Conservation (phyloP, 140 eudicot species). For the Bidens hawaiensis region DNA sequence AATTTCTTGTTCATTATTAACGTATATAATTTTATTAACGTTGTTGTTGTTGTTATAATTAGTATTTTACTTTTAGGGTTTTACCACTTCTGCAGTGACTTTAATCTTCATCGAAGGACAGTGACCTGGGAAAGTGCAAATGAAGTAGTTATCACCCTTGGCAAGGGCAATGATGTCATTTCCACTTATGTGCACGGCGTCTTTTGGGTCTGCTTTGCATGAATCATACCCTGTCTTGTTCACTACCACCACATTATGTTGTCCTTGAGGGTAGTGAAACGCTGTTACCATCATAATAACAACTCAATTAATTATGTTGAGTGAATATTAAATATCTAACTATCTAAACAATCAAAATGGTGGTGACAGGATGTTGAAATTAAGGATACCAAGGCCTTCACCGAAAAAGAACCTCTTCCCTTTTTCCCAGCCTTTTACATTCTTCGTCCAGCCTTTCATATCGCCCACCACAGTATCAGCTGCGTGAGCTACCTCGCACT, state of each 20-base stretch:
- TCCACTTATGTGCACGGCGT: conserved; percentile 41
- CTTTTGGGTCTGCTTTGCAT: conserved; percentile 33
- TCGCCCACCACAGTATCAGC: conserved; percentile 63
- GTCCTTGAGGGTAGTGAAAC: conserved; percentile 44
- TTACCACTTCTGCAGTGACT: background rate
- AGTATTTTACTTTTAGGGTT: too few species aligned
- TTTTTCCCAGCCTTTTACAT: conserved; percentile 45
- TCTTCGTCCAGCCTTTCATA: conserved; percentile 54
- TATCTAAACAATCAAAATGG: background rate
- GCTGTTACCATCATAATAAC: background rate
- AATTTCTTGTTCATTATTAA: background rate
- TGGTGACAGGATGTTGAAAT: background rate
- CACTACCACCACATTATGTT: conserved; percentile 62
- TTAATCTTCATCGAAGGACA: conserved; percentile 76
- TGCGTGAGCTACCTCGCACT: conserved; percentile 39
- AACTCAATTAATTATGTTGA: background rate
- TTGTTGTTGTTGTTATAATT: too few species aligned
- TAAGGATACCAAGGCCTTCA: conserved; percentile 51
- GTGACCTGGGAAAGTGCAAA: conserved; percentile 54
- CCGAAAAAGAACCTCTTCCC: conserved; percentile 61
- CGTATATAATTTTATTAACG: too few species aligned
- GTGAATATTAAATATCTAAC: background rate
- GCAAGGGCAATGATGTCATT: conserved; percentile 46
- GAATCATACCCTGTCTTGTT: conserved; percentile 39
- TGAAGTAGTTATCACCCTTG: conserved; percentile 51